Evolutionary conservation across 1,284 basidiomycete genomes (phyloP).

Genomic region (Heterobasidion occidentale): DNA sequence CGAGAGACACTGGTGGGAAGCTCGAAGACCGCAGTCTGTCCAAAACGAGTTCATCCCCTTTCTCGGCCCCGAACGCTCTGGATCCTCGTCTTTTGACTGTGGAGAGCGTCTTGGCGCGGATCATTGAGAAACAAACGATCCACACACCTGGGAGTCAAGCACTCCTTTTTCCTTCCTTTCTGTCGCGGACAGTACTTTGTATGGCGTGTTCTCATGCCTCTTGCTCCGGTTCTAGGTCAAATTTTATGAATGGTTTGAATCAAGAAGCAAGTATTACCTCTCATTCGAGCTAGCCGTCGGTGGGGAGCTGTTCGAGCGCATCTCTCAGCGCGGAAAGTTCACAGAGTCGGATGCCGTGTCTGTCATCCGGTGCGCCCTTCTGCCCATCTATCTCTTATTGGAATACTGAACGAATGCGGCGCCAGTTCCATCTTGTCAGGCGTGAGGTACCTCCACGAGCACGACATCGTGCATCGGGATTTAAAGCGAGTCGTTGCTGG

Average conservation of each 20-base stretch:
- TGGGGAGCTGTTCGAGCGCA: slow-evolving; percentile 85
- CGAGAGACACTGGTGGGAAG: too few species aligned
- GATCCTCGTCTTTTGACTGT: too few species aligned
- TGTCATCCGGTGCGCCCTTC: slow-evolving; percentile 51
- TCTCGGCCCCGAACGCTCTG: too few species aligned
- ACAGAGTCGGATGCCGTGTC: slow-evolving; percentile 81
- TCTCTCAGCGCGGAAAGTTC: slow-evolving; percentile 78
- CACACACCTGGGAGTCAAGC: too few species aligned
- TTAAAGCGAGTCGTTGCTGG: slow-evolving; percentile 52
- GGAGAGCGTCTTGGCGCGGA: too few species aligned
- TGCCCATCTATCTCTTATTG: background rate
- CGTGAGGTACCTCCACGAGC: slow-evolving; percentile 76
- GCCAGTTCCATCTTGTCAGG: slow-evolving; percentile 71
- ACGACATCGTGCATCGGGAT: slow-evolving; percentile 90
- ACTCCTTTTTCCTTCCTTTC: too few species aligned
- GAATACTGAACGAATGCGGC: background rate
- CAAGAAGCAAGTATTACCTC: slow-evolving; percentile 84
- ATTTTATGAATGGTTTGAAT: slow-evolving; percentile 92
- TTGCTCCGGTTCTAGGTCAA: slow-evolving; percentile 52
- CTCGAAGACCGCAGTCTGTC: too few species aligned
- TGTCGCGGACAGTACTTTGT: too few species aligned
- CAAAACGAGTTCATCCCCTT: too few species aligned
- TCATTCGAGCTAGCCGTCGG: slow-evolving; percentile 88
- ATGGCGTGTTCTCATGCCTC: too few species aligned
- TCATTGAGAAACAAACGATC: too few species aligned